Evolutionary conservation across 805 yeast genomes (phyloP).

Genomic region (Nakazawaea siamensis): DNA sequence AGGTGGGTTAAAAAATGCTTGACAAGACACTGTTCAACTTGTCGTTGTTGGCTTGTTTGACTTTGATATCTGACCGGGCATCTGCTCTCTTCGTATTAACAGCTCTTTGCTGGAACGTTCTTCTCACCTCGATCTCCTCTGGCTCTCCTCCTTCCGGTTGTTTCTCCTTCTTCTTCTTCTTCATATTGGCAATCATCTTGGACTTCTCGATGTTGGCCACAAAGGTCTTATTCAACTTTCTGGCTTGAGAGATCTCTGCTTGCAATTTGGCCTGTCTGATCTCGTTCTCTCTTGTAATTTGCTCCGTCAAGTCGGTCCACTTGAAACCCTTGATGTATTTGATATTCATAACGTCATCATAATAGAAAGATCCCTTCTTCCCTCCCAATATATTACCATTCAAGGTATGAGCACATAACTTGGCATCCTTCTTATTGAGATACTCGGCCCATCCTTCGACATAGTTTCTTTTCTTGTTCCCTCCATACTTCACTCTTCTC

Average conservation of each 20-base stretch:
- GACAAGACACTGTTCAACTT: conserved; percentile 42
- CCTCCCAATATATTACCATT: conserved; percentile 92
- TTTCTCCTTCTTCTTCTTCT: conserved; percentile 35
- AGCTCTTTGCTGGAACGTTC: conserved; percentile 64
- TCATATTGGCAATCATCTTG: conserved; percentile 67
- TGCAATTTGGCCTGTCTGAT: conserved; percentile 80
- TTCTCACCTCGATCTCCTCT: conserved; percentile 30
- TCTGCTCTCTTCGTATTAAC: conserved; percentile 61
- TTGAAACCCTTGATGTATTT: conserved; percentile 88
- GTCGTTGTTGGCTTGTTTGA: conserved; percentile 24
- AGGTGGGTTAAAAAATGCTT: conserved; percentile 32
- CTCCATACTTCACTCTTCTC: conserved; percentile 75
- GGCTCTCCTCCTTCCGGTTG: conserved; percentile 19
- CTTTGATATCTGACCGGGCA: conserved; percentile 41
- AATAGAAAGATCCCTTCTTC: conserved; percentile 80
- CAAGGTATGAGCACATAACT: conserved; percentile 74
- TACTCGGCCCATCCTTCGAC: conserved; percentile 98
- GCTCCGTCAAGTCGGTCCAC: conserved; percentile 92
- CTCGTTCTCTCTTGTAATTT: conserved; percentile 85
- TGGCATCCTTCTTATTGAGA: conserved; percentile 75
- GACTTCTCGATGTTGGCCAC: conserved; percentile 79
- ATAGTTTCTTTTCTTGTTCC: conserved; percentile 80
- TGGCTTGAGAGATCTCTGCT: conserved; percentile 84
- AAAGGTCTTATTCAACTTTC: conserved; percentile 76
- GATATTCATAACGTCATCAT: conserved; percentile 89